Conservation (phyloP, 495 filamentous ascomycete species). For the Oleoguttula mirabilis region DNA sequence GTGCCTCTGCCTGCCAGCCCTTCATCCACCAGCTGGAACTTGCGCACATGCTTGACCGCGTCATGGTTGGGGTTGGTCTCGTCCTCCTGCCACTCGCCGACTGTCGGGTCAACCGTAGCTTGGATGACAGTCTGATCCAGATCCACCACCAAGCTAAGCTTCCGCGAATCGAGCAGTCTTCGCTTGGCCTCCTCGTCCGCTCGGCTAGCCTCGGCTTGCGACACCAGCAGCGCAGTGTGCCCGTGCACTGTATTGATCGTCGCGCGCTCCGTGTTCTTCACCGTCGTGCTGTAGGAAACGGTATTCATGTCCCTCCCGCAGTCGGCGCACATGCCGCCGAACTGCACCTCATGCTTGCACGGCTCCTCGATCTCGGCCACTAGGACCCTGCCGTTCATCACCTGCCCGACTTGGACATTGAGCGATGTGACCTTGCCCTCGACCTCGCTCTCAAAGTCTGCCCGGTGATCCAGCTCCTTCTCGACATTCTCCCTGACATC, state of each 20-base stretch:
- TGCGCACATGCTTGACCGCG: constrained; percentile 72
- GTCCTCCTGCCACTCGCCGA: constrained; percentile 89
- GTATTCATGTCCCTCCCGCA: constrained; percentile 97
- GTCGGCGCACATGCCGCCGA: constrained; percentile 72
- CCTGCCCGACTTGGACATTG: constrained; percentile 59
- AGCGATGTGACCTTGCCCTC: constrained; percentile 68
- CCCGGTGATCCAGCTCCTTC: constrained; percentile 58
- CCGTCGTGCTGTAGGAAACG: constrained; percentile 48
- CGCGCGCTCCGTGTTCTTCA: constrained; percentile 59
- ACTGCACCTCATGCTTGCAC: constrained; percentile 84
- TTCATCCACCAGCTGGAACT: constrained; percentile 80
- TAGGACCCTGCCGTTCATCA: constrained; percentile 41
- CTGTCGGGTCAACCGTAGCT: constrained; percentile 90
- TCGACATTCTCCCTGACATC: constrained; percentile 48
- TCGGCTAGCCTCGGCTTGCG: constrained; percentile 55
- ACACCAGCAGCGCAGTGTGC: constrained; percentile 59
- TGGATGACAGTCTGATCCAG: constrained; percentile 98
- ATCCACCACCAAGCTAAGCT: constrained; percentile 90
- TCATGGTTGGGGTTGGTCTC: constrained; percentile 80
- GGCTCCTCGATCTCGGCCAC: constrained; percentile 78
- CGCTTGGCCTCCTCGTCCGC: constrained; percentile 78
- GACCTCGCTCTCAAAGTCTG: constrained; percentile 66
- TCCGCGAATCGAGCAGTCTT: constrained; percentile 62
- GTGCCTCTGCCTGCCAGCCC: constrained; percentile 59
- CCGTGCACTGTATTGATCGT: constrained; percentile 89